Conservation (phyloP, 2,329 filamentous ascomycete genomes). For the Talaromyces pinophilus region DNA sequence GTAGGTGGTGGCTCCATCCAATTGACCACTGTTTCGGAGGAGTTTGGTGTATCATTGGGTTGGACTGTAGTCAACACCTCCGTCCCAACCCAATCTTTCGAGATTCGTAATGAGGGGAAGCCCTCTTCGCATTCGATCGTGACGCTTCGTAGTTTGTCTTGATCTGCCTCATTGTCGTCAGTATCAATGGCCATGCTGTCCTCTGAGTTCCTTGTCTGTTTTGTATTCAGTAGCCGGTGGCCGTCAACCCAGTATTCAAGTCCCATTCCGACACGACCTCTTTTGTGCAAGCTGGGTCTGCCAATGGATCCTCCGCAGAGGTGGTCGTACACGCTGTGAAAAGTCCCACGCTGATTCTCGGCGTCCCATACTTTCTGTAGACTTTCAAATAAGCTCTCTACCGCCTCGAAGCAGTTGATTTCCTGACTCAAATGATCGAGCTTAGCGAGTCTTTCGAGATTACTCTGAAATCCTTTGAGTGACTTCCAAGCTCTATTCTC, state of each 20-base stretch:
- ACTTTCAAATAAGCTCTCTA: conserved; percentile 47
- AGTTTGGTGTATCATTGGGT: conserved; percentile 1
- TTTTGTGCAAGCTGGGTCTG: conserved; percentile 45
- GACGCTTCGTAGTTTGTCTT: conserved; percentile 37
- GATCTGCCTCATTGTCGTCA: conserved; percentile 26
- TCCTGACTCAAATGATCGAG: conserved; percentile 48
- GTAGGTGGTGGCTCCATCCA: conserved; percentile 44
- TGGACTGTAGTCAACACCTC: conserved; percentile 35
- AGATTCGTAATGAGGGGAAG: conserved; percentile 47
- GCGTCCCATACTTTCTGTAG: conserved; percentile 47
- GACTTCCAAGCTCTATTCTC: conserved; percentile 39
- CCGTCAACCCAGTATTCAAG: conserved; percentile 48
- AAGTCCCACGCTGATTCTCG: conserved; percentile 38
- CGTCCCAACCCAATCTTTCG: conserved; percentile 46
- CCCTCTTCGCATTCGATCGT: conserved; percentile 49
- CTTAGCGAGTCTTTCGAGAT: conserved; percentile 48
- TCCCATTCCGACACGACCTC: conserved; percentile 42
- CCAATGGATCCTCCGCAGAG: conserved; percentile 46
- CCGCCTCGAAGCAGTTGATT: conserved; percentile 50
- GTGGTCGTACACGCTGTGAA: conserved; percentile 38
- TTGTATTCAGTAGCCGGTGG: conserved; percentile 37
- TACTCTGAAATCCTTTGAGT: conserved; percentile 44
- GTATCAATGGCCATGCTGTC: conserved; percentile 36
- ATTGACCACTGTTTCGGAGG: conserved; percentile 29
- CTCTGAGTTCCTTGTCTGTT: conserved; percentile 31